A percentile compares a stretch with the other conserved stretches of the same genome.
Evolutionary conservation across 371 early-diverging fungal genomes (phyloP).

Genomic region (Actinomortierella wolfii): DNA sequence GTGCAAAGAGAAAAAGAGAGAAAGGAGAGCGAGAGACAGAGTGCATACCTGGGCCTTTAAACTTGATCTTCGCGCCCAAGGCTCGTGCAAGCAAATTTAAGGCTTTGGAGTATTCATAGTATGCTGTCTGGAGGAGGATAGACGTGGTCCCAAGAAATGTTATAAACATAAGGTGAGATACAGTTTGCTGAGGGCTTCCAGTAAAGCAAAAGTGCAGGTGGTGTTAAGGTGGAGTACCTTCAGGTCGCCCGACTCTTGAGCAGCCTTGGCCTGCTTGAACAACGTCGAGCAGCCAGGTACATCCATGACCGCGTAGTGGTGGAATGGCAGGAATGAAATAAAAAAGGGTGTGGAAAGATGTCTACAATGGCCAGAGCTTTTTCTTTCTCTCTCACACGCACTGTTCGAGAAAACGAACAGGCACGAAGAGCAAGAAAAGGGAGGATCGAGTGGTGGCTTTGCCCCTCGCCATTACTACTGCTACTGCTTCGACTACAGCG

Average conservation of each 20-base stretch:
- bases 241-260: constrained; percentile 26
- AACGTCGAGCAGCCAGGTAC: too few species aligned
- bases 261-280: constrained; percentile 19
- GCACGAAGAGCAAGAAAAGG: neutral
- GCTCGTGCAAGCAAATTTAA: neutral
- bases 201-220: neutral
- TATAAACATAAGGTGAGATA: neutral
- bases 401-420: too few species aligned
- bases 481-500: neutral
- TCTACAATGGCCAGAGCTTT: too few species aligned
- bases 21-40: neutral
- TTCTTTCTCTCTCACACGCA: too few species aligned
- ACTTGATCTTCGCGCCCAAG: too few species aligned
- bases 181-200: neutral
- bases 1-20: neutral
- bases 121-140: constrained; percentile 18
- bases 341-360: too few species aligned
- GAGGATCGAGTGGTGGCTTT: neutral
- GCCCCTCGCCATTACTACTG: neutral
- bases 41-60: neutral
- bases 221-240: constrained; percentile 14
- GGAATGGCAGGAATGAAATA: too few species aligned
- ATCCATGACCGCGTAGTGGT: too few species aligned
- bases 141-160: neutral
- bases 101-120: constrained; percentile 22